These are phyloP conservation scores for Solanum dulcamara DNA, from an alignment of 257 asterid genomes.

Conservation along the genomic window DNA sequence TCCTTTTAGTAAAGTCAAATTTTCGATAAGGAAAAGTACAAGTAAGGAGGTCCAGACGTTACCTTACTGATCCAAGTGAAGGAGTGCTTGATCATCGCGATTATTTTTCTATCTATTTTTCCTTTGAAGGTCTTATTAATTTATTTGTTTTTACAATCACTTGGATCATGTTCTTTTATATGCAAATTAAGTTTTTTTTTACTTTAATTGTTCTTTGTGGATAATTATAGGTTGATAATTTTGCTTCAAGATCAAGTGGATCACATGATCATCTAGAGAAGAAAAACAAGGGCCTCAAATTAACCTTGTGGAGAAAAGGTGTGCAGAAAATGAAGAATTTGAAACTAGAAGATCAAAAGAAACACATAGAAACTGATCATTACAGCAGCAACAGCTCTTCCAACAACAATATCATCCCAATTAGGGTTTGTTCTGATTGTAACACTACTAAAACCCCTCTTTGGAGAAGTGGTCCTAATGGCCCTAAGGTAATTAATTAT, in stretches of 20 bases:
- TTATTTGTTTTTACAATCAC: not conserved
- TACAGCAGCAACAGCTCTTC: constrained; percentile 46
- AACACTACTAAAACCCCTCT: constrained; percentile 96
- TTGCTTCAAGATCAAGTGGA: constrained; percentile 16
- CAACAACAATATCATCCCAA: constrained; percentile 37
- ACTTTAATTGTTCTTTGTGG: not conserved
- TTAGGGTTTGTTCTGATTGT: constrained; percentile 97
- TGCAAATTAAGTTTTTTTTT: not conserved
- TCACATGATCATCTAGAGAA: constrained; percentile 26
- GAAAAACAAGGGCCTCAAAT: constrained; percentile 25
- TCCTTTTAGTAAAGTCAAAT: not conserved
- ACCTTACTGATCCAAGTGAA: not conserved
- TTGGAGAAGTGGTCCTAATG: constrained; percentile 99
- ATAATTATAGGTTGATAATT: not conserved
- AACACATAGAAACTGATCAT: constrained; percentile 32
- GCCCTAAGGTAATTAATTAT: constrained; percentile 62
- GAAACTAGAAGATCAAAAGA: constrained; percentile 22
- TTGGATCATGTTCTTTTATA: not conserved
- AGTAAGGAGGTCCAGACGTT: not conserved
- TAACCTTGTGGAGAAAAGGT: constrained; percentile 37
- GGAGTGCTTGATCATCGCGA: not conserved
- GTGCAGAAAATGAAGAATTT: constrained; percentile 36
- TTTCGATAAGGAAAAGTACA: not conserved
- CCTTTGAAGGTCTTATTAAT: not conserved
- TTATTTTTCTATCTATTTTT: not conserved